Evolutionary conservation across 768 basidiomycete species (phyloP).

Genomic region (Hypholoma sublateritium): DNA sequence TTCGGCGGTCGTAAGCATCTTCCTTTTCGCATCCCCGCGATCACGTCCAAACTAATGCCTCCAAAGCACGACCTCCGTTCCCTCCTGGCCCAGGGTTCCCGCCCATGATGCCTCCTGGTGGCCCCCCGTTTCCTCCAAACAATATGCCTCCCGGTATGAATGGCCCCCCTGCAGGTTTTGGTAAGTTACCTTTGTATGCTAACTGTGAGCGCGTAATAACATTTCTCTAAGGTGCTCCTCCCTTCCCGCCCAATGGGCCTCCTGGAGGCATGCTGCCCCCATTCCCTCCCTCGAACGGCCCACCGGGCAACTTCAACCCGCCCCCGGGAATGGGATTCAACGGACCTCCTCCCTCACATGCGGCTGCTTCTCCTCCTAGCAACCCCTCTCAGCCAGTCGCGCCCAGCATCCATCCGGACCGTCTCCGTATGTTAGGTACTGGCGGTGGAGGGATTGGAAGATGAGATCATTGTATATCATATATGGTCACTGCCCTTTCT

Average conservation of each 20-base stretch:
- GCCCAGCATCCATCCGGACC: slow-evolving; percentile 82
- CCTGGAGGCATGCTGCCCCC: slow-evolving; percentile 42
- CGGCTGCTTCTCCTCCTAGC: slow-evolving; percentile 25
- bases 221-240: slow-evolving; percentile 35
- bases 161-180: slow-evolving; percentile 32
- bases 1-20: slow-evolving; percentile 52
- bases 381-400: slow-evolving; percentile 33
- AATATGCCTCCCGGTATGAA: slow-evolving; percentile 46
- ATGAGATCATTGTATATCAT: background rate
- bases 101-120: slow-evolving; percentile 51
- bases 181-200: slow-evolving; percentile 4
- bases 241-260: slow-evolving; percentile 52
- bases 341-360: slow-evolving; percentile 33
- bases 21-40: slow-evolving; percentile 2
- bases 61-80: slow-evolving; percentile 64
- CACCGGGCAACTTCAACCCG: slow-evolving; percentile 28
- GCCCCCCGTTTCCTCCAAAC: slow-evolving; percentile 73
- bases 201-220: slow-evolving; percentile 5
- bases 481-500: background rate
- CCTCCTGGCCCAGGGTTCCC: slow-evolving; percentile 64
- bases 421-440: slow-evolving; percentile 72
- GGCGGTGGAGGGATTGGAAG: slow-evolving; percentile 19
- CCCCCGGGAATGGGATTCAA: slow-evolving; percentile 33
- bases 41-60: slow-evolving; percentile 3
- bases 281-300: slow-evolving; percentile 39